Base-by-base conservation (phyloP, 495 filamentous ascomycete genomes). In the Podospora sp. region DNA sequence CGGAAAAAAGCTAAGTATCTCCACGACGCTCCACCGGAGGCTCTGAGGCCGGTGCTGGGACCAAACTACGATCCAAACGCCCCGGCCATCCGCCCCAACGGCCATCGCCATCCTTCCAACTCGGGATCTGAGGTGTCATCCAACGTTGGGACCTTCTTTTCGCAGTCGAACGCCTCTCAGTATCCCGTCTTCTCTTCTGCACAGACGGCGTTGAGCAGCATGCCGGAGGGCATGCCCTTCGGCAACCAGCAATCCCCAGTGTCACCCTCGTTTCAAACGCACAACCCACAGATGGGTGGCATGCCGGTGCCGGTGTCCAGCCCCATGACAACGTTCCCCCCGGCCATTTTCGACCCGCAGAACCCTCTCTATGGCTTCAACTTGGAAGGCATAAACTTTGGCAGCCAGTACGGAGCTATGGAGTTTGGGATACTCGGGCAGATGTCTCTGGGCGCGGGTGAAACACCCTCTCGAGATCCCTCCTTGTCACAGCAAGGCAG, bases 1-100 rank as follows among this genome's bases (percentile, higher is more conserved):
- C 90, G 95, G 67, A 98, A 99, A 79, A 99, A 98, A 83, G 95
- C 95, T 68, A 99, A 99, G 77, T 99, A 99, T 81, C 90, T 99
- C 57, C 94, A 97, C 78, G 95, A 97, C 82, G 93, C 94, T 26
- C 92, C 94, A 46, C 86, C 91, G 63, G 93, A 95, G 67, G 83
- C 84, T 12, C 68, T 87, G 29, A 75, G 85, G 53, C 84, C 83
- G 2, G 85, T 87, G 8, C 72, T 87, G 27, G 85, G 84, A 16
- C 85, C 84, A 0, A 86, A 79, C 62, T 86, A 81, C 68, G 85
- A 84, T 61, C 84, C 80, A 50, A 81, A 76, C 50, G 73, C 76
- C 14, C 69, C 75, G 16, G 59, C 77, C 6, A 71, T 77, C 68
- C 66, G 78, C 71, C 68, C 76, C 2, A 71, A 73, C 60, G 73